Conservation (phyloP, 2,329 filamentous ascomycete species). For the Calonectria pseudoreteaudii region DNA sequence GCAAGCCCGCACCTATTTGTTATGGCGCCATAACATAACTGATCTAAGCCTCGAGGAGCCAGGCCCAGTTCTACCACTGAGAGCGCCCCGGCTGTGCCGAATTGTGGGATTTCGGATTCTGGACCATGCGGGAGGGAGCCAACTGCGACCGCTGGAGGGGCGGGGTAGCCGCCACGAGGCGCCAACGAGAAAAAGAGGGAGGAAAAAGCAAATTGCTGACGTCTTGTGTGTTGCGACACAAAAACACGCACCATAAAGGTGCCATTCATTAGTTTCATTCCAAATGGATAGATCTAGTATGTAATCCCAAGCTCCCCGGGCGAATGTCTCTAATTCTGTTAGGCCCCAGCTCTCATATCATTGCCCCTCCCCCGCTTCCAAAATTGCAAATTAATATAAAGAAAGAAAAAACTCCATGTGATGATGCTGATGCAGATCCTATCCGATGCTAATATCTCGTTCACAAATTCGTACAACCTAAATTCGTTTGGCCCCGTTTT, state of each 20-base stretch:
- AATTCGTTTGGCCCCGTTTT: conserved; percentile 18
- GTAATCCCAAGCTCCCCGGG: background rate
- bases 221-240: background rate
- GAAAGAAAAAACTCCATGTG: background rate
- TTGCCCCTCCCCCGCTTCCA: background rate
- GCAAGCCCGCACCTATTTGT: background rate
- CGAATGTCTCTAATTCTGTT: background rate
- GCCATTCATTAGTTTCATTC: conserved; percentile 1
- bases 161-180: background rate
- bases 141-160: background rate
- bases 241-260: background rate
- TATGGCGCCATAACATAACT: background rate
- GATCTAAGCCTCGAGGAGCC: background rate
- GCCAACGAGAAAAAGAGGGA: background rate
- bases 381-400: background rate
- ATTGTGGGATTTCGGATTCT: conserved; percentile 5
- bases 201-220: background rate
- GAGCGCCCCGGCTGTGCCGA: background rate
- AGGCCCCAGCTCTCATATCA: background rate
- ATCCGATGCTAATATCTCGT: conserved; percentile 13
- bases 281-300: background rate
- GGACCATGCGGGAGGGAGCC: conserved; percentile 3
- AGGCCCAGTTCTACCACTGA: background rate
- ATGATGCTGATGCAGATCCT: conserved; percentile 5
- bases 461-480: conserved; percentile 13